These are phyloP conservation scores for Metarhizium anisopliae DNA, from an alignment of 2,329 filamentous ascomycete genomes.

Conservation along the genomic window DNA sequence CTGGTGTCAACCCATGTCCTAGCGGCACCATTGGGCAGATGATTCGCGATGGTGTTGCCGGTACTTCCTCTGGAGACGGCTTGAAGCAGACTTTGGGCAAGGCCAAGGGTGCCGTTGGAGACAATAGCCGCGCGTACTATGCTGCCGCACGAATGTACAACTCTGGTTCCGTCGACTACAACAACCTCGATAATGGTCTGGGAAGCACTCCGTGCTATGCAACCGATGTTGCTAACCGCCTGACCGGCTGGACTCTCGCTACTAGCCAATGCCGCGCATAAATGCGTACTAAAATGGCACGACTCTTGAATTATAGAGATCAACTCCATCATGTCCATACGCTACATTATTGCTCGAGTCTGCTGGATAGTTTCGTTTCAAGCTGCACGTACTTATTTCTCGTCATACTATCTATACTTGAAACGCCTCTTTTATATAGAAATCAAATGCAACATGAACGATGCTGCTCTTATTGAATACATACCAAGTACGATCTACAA, in stretches of 20 bases:
- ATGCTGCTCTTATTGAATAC: too few species aligned
- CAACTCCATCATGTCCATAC: not conserved
- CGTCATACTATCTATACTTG: not conserved
- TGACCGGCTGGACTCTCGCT: not conserved
- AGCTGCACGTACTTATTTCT: not conserved
- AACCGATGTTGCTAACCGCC: conserved; percentile 34
- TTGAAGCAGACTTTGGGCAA: conserved; percentile 26
- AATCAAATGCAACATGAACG: too few species aligned
- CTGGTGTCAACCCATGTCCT: conserved; percentile 21
- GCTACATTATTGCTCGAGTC: not conserved
- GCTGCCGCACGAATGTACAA: conserved; percentile 40
- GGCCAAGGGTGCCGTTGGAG: conserved; percentile 9
- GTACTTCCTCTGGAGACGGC: conserved; percentile 31
- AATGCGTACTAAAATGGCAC: not conserved
- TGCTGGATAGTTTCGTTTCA: not conserved
- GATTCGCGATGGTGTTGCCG: conserved; percentile 30
- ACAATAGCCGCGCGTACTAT: conserved; percentile 23
- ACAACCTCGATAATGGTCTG: conserved; percentile 27
- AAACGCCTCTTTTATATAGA: not conserved
- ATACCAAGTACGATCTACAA: too few species aligned
- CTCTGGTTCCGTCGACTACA: conserved; percentile 28
- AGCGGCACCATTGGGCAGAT: conserved; percentile 17
- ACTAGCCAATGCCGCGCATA: not conserved
- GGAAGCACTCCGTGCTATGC: conserved; percentile 40
- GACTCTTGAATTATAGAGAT: not conserved